A percentile compares a stretch with the other conserved stretches of the same genome.
Evolutionary conservation across 2,329 filamentous ascomycete genomes (phyloP).

Genomic region (Colletotrichum scovillei): DNA sequence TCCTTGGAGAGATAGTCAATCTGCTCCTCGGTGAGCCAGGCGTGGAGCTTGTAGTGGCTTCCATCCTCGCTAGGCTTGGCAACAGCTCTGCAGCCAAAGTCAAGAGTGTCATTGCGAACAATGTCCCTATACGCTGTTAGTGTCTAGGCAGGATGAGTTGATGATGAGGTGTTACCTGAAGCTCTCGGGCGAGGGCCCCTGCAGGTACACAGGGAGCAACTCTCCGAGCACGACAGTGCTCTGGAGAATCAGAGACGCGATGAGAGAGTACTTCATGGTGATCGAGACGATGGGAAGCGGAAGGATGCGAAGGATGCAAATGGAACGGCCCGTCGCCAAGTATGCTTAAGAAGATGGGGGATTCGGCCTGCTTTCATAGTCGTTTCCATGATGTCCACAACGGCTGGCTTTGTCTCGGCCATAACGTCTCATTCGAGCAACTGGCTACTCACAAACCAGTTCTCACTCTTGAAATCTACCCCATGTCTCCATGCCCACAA

Average conservation of each 20-base stretch:
- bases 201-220: slow-evolving; percentile 22
- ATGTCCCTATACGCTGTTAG: slow-evolving; percentile 13
- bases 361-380: neutral
- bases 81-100: slow-evolving; percentile 31
- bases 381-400: neutral
- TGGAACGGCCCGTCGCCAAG: slow-evolving; percentile 1
- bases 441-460: neutral
- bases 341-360: neutral
- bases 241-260: slow-evolving; percentile 25
- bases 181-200: slow-evolving; percentile 16
- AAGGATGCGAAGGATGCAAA: neutral
- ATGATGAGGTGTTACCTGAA: slow-evolving; percentile 1
- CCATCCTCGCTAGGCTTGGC: slow-evolving; percentile 25
- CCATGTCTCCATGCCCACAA: neutral
- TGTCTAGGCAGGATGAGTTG: neutral
- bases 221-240: slow-evolving; percentile 24
- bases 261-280: slow-evolving; percentile 29
- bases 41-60: slow-evolving; percentile 30
- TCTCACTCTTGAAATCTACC: neutral
- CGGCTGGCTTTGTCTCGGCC: neutral
- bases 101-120: slow-evolving; percentile 29
- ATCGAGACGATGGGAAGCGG: neutral
- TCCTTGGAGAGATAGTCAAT: slow-evolving; percentile 26
- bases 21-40: slow-evolving; percentile 30
- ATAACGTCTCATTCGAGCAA: neutral